Base-by-base conservation (phyloP, 208 protist species). In the Herpetomonas tarakana region DNA sequence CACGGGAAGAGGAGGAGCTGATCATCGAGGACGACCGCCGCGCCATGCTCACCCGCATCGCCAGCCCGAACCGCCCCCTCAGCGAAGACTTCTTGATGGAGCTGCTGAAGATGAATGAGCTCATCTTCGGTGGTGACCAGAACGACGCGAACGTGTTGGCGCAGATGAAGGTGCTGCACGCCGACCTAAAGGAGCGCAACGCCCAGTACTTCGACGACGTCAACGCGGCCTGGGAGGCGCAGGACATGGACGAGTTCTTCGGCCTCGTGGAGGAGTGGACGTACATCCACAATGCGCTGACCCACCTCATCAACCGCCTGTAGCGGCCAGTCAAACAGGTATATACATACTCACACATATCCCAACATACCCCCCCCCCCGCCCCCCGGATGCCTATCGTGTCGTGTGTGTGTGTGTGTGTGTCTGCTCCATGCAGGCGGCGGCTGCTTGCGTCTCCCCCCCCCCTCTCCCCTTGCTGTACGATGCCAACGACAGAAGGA, bases 31-130 rank as follows among this genome's bases (percentile, higher is more conserved):
- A 90, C 66, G 84, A 92, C 52, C 44, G 46, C 7, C 73, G 71
- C 28, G 64, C 76, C 7, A 62, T 66, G 62, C 52, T 56, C 1
- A 73, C 35, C n/a, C 55, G 52, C 14, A 58, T 28, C 3, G 63
- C 74, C 29, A 49, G 51, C 24, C 59, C 64, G 49, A 58, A 74
- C 19, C 65, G 66, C 24, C 60, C 71, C 3, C 72, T 91, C 46
- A 62, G 45, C 26, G 62, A 86, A 11, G 76, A 76, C 1, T 94
- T 94, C 57, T 65, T 94, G 46, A 72, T 74, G 69, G 85, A 92
- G 50, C 74, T 94, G 75, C 62, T 94, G 52, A 38, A 59, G 3
- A 80, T 83, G 24, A 90, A 88, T 45, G 88, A 94, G 55, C 61
- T 78, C 18, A 85, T 94, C 47, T 94, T 94, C 55, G 56, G 38